Evolutionary conservation across 352 stramenopile species (phyloP), one percentile per base, ranked within the genome.

Genomic region (Thraustotheca clavata): DNA sequence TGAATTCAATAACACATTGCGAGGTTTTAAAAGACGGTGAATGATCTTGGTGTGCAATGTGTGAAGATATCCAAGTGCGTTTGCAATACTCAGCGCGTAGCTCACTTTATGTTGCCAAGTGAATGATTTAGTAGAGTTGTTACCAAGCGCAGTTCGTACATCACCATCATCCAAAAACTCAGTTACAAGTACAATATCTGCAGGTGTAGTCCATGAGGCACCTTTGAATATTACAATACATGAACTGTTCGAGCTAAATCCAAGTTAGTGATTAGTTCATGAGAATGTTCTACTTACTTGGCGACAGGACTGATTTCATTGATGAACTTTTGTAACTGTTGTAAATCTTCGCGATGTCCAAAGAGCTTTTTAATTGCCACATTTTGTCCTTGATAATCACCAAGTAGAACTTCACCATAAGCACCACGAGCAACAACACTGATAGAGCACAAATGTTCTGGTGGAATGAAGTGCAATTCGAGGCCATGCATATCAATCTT

Each of bases 91-190:
- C 8, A 47, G 22, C 6, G 40, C 59, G 2, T 20, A 16, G 16
- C 20, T 12, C 1, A 67, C 29, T 43, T 67, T 67, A 9, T 67
- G 38, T n/a, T 33, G 33, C 39, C 55, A 62, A 8, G 57, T 24
- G 2, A 65, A 7, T 20, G 22, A 22, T 27, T 4, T 24, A 32
- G 6, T 14, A 9, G 18, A 31, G 14, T 26, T 62, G 9, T 22
- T 18, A 31, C 31, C 9, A 18, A 69, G n/a, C 9, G 38, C 31
- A 11, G 66, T 55, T 24, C 22, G 49, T 8, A 69, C 33, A 22
- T 48, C 38, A 31, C 62, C 57, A 11, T 35, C 41, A 27, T 68
- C 62, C 62, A 69, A 67, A 14, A 32, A 69, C 33, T 69, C 62
- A 18, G 59, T 54, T 20, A 65, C 57, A 40, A 69, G 27, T 22